Evolutionary conservation across 2,329 filamentous ascomycete species (phyloP).

Genomic region (Diaporthe australafricana): DNA sequence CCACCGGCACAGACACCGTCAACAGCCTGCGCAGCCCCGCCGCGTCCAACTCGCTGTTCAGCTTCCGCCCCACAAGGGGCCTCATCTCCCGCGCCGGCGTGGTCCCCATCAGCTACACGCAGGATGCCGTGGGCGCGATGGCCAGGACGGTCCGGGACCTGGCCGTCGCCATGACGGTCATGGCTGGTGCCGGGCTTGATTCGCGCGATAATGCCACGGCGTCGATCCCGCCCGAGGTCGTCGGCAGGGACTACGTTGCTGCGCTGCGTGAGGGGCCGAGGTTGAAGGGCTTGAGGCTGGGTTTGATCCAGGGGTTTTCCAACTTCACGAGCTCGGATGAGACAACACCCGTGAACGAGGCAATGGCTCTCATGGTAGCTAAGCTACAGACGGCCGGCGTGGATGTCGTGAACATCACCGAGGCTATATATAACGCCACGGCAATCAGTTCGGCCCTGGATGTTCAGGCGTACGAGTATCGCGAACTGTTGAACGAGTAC

Average conservation of each 20-base stretch:
- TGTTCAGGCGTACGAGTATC: conserved; percentile 71
- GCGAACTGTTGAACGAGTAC: conserved; percentile 66
- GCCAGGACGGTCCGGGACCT: conserved; percentile 62
- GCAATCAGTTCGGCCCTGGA: conserved; percentile 61
- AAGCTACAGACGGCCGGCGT: conserved; percentile 60
- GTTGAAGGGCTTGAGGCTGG: conserved; percentile 47
- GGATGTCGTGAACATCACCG: conserved; percentile 61
- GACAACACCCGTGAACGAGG: conserved; percentile 66
- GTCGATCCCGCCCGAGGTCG: conserved; percentile 53
- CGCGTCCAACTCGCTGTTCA: conserved; percentile 70
- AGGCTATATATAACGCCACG: conserved; percentile 62
- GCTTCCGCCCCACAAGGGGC: conserved; percentile 67
- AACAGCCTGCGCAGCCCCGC: conserved; percentile 73
- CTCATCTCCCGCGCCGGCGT: conserved; percentile 62
- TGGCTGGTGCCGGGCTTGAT: conserved; percentile 64
- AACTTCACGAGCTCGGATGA: conserved; percentile 63
- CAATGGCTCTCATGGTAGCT: conserved; percentile 60
- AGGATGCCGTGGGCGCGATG: conserved; percentile 68
- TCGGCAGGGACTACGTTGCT: conserved; percentile 59
- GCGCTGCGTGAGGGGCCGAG: conserved; percentile 45
- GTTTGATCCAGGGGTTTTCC: conserved; percentile 65
- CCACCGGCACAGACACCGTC: conserved; percentile 70
- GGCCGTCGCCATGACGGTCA: conserved; percentile 61
- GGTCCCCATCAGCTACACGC: conserved; percentile 67
- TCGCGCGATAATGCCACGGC: conserved; percentile 63